These are phyloP conservation scores for Dryas integrifolia DNA, from an alignment of 331 rosid species.

Conservation along the genomic window DNA sequence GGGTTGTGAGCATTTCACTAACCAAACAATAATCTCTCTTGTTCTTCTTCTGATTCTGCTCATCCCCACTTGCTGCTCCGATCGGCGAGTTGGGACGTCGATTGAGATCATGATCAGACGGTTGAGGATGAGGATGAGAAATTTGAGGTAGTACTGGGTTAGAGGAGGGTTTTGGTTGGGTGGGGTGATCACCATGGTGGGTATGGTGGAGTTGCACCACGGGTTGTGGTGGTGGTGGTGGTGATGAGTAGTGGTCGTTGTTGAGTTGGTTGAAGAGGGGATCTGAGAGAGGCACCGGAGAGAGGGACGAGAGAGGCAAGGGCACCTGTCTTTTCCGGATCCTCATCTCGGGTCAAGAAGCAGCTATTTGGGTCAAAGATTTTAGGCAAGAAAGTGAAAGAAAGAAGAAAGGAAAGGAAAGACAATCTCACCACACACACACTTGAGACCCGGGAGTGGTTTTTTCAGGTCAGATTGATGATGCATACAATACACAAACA, in stretches of 20 bases:
- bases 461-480: constrained; percentile 25
- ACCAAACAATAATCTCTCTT: constrained; percentile 46
- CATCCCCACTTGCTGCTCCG: constrained; percentile 37
- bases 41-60: constrained; percentile 5
- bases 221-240: constrained; percentile 31
- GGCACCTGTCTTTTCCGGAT: constrained; percentile 72
- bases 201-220: constrained; percentile 60
- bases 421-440: too few relatives aligned
- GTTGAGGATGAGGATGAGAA: constrained; percentile 34
- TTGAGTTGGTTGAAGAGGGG: constrained; percentile 51
- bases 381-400: too few relatives aligned
- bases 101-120: constrained; percentile 50
- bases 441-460: constrained; percentile 22
- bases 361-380: too few relatives aligned
- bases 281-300: constrained; percentile 65
- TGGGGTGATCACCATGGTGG: constrained; percentile 11
- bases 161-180: constrained; percentile 25
- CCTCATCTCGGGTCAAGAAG: constrained; percentile 47
- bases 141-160: constrained; percentile 4
- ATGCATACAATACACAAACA: not conserved
- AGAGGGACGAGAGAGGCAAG: constrained; percentile 56
- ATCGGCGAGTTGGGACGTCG: constrained; percentile 28
- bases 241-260: not conserved
- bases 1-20: constrained; percentile 31
- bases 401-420: too few relatives aligned